These are phyloP conservation scores for Nyssa sinensis DNA, from an alignment of 148 eudicot species.

Conservation along the genomic window DNA sequence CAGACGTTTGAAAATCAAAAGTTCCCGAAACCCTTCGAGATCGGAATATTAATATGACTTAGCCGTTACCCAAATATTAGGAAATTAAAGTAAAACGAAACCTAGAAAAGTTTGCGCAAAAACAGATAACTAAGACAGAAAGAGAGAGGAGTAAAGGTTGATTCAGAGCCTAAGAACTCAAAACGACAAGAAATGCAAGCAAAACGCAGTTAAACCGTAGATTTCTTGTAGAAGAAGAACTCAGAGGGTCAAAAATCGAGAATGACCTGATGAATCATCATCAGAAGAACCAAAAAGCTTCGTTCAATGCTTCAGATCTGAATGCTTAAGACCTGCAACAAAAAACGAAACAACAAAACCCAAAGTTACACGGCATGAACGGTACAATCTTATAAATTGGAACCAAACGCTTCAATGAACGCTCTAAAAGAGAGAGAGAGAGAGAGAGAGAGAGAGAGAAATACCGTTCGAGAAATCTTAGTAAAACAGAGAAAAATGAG, in stretches of 20 bases:
- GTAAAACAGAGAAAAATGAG: neutral
- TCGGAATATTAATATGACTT: slow-evolving; percentile 19
- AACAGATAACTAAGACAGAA: neutral
- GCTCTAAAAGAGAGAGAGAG: neutral
- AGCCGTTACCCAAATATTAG: slow-evolving; percentile 13
- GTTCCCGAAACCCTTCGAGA: slow-evolving; percentile 2
- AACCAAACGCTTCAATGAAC: too few species aligned
- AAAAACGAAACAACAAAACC: neutral
- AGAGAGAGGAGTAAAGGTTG: neutral
- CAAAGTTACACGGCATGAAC: neutral
- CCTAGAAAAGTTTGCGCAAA: neutral
- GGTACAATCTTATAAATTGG: too few species aligned
- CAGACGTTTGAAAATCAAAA: slow-evolving; percentile 9
- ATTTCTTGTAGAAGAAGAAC: neutral
- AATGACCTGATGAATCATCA: neutral
- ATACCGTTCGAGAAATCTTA: too few species aligned
- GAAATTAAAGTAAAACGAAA: neutral
- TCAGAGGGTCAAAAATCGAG: neutral
- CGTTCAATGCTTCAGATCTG: slow-evolving; percentile 34
- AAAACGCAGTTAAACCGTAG: slow-evolving; percentile 5
- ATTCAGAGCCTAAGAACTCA: neutral
- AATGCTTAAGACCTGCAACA: slow-evolving; percentile 25
- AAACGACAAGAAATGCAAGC: neutral
- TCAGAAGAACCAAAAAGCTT: neutral
- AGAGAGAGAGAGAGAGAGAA: too few species aligned